Percentiles rank a stretch among this genome's conserved stretches.
These are phyloP conservation scores for Mycosphaerelloides madeirae DNA, from an alignment of 2,329 filamentous ascomycete genomes.

Conservation along the genomic window DNA sequence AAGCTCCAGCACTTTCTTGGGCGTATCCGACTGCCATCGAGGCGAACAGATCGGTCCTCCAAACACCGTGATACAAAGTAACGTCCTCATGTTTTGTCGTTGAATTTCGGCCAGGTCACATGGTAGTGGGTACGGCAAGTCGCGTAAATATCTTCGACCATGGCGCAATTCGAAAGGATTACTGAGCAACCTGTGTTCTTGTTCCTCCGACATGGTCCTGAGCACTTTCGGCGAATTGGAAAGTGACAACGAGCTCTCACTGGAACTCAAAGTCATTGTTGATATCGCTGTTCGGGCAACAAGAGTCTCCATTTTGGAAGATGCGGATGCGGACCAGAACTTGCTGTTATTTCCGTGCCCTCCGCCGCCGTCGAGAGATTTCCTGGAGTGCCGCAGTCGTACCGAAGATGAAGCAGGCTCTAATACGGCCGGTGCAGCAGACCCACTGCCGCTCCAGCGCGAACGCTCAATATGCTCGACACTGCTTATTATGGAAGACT, in stretches of 20 bases:
- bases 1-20: conserved; percentile 74
- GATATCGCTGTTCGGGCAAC: conserved; percentile 4
- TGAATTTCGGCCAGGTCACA: conserved; percentile 84
- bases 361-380: background rate
- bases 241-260: background rate
- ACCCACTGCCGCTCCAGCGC: too few relatives aligned
- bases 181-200: conserved; percentile 8
- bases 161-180: conserved; percentile 55
- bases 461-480: too few relatives aligned
- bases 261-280: background rate
- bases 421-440: background rate
- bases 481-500: too few relatives aligned
- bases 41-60: conserved; percentile 74
- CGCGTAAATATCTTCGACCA: conserved; percentile 77
- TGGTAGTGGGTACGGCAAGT: conserved; percentile 79
- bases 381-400: conserved; percentile 5
- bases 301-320: conserved; percentile 7
- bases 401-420: conserved; percentile 1
- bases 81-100: conserved; percentile 76
- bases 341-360: background rate
- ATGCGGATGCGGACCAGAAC: too few relatives aligned
- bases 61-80: conserved; percentile 76
- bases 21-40: conserved; percentile 60
- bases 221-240: too few relatives aligned
- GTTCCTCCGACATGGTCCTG: conserved; percentile 11